Percentiles rank a stretch among this genome's conserved stretches.
phyloP scores from a whole-genome alignment of 306 rosid genomes.

The Hippophae tibetana region DNA sequence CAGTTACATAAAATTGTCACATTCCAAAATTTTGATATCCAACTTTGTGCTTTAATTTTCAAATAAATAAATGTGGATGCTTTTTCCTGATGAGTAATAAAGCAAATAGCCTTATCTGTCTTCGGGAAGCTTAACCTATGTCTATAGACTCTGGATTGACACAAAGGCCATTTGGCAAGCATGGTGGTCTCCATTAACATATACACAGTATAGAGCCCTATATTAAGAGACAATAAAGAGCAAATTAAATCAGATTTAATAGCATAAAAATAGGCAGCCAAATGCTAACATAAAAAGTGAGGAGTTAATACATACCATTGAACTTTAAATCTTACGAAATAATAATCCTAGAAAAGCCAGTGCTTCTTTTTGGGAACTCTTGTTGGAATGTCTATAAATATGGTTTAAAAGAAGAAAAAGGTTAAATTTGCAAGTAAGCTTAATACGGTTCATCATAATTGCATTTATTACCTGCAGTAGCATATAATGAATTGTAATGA shows the following conservation, averaged over 20 bases:
- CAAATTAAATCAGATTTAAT: background rate
- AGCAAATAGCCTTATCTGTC: no score
- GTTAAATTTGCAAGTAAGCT: constrained; percentile 2
- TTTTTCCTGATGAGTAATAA: no score
- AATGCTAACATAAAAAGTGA: background rate
- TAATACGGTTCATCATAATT: background rate
- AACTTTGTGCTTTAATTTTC: no score
- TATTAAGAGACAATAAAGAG: no score
- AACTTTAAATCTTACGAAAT: background rate
- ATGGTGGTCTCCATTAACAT: no score
- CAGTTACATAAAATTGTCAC: no score
- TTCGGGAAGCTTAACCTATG: no score
- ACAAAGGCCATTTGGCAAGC: no score
- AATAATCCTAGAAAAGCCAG: constrained; percentile 72
- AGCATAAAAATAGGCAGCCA: background rate
- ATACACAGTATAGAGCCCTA: no score
- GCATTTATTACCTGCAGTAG: constrained; percentile 52
- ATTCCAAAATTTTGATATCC: no score
- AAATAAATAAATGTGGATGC: no score
- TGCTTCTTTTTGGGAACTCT: constrained; percentile 51
- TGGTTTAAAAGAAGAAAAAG: constrained; percentile 3
- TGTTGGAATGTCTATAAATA: constrained; percentile 74
- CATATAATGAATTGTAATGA: constrained; percentile 81
- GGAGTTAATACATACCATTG: background rate
- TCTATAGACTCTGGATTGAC: no score